Base-by-base conservation (phyloP, 192 early-diverging fungal genomes). In the Coemansia nantahalensis region DNA sequence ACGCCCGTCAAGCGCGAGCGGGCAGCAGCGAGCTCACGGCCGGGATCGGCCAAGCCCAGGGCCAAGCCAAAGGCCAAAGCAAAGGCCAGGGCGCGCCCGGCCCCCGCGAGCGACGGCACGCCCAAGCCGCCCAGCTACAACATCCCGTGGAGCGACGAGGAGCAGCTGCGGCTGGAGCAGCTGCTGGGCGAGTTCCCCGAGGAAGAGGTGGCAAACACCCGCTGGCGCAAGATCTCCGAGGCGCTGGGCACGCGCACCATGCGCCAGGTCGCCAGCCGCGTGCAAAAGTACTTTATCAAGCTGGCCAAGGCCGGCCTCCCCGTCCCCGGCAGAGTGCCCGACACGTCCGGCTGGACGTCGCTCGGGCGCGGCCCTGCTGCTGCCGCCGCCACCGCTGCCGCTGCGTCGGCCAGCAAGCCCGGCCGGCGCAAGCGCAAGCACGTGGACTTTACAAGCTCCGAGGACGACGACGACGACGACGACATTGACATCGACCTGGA, bases 251-350 rank as follows among this genome's bases (percentile, higher is more conserved):
- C 85, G 0, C 79, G 87, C 46, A 87, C 82, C 11, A 82, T 85
- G 43, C 75, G 82, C 10, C 87, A 89, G 51, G 87, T 89, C 33
- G 83, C 83, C 10, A 89, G 87, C 54, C 80, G 85, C 34, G 82
- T 89, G 19, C 87, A 89, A 74, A 89, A 89, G 58, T 87, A 89
- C 60, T 87, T 87, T 67, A 86, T 86, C 70, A 89, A 89, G 61
- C 54, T 89, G 36, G 79, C 78, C n/a, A 87, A 86, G 40, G 70
- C 77, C 22, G 87, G 87, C 6, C 51, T 89, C 39, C 84, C 84
- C 19, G 82, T 87, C 17, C 85, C 87, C 19, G 87, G 85, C 21
- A 47, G 81, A 6, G 81, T 77, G 30, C 82, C 80, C 18, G 79
- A 82, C 51, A 80, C 83, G 7, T 54, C 63, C 45, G 53, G 52